Percentiles rank a stretch among this genome's conserved stretches.
phyloP scores from a whole-genome alignment of 2,329 filamentous ascomycete species.

The Talaromyces sp. region DNA sequence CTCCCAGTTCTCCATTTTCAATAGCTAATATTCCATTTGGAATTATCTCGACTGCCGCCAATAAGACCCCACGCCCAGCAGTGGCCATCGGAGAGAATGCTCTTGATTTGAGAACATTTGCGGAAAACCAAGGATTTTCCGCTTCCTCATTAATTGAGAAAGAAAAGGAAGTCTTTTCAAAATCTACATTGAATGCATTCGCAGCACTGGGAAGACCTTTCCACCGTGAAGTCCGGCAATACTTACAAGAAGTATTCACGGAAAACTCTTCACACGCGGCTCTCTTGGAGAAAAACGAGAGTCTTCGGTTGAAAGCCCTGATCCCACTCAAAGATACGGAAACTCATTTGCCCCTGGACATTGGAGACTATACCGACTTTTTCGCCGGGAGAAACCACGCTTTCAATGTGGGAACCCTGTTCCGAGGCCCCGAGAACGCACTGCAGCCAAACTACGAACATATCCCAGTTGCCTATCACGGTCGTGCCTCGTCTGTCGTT shows the following conservation, averaged over 20 bases:
- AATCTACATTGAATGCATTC: conserved; percentile 45
- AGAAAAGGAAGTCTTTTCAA: neutral
- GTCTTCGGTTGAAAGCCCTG: conserved; percentile 14
- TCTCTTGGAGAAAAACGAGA: conserved; percentile 13
- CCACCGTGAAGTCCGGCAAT: conserved; percentile 35
- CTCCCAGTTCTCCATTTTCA: conserved; percentile 36
- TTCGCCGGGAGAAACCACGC: conserved; percentile 21
- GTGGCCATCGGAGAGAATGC: conserved; percentile 50
- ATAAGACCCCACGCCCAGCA: conserved; percentile 39
- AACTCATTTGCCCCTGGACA: conserved; percentile 52
- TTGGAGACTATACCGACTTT: conserved; percentile 57
- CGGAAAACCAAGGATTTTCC: conserved; percentile 24
- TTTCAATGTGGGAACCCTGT: neutral
- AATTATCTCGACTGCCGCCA: conserved; percentile 40
- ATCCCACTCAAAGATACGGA: conserved; percentile 37
- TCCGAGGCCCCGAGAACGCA: neutral
- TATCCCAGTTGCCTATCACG: conserved; percentile 45
- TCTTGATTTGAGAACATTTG: conserved; percentile 48
- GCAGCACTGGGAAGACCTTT: conserved; percentile 39
- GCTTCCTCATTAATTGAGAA: neutral
- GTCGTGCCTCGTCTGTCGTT: conserved; percentile 50
- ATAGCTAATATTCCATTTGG: conserved; percentile 51
- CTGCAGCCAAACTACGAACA: neutral
- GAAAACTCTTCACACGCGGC: conserved; percentile 24
- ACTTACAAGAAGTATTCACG: neutral